Base-by-base conservation (phyloP, 2,329 filamentous ascomycete genomes). In the Sclerotinia spermophila region DNA sequence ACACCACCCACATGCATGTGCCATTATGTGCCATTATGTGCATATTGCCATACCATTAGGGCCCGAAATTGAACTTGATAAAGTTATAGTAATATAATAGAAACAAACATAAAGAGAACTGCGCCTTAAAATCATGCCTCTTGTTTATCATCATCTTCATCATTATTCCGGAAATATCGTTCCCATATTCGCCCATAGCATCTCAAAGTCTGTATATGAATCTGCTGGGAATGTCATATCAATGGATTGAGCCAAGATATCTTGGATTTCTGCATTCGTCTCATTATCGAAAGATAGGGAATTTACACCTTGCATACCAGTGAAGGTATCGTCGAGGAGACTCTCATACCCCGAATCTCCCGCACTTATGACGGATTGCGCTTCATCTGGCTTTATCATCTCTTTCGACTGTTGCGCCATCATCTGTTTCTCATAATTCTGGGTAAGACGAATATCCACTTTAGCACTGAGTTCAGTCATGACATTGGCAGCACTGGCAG, bases 131-230 rank as follows among this genome's bases (percentile, higher is more conserved):
- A 1, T 33, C 38, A 67, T 58, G 42, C 51, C 45, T 45, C 81
- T 24, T 85, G 82, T 82, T 79, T 83, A 62, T 62, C 40, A 45
- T 62, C 61, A 45, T 61, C 84, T 84, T 71, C 83, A 81, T 65
- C 38, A 40, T 55, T 40, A 61, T 55, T 69, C 70, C 10, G 58
- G 48, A 62, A 61, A 64, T 24, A 60, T 69, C 2, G 53, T 56
- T 17, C 62, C 61, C 65, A 71, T 69, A 69, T 67, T 61, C 45
- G 60, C 59, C 70, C 67, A 68, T n/a, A 70, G 38, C 62, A 70
- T 70, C 38, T 70, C 70, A 60, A 69, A 71, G 24, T 72, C 60
- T 45, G 66, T 71, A 59, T 73, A 73, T 30, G 68, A 42, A 45
- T 72, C 71, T n/a, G 59, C 60, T 61, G 68, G 60, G 30, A 72